phyloP scores from a whole-genome alignment of 305 asterid species.

The Solanum chacoense region DNA sequence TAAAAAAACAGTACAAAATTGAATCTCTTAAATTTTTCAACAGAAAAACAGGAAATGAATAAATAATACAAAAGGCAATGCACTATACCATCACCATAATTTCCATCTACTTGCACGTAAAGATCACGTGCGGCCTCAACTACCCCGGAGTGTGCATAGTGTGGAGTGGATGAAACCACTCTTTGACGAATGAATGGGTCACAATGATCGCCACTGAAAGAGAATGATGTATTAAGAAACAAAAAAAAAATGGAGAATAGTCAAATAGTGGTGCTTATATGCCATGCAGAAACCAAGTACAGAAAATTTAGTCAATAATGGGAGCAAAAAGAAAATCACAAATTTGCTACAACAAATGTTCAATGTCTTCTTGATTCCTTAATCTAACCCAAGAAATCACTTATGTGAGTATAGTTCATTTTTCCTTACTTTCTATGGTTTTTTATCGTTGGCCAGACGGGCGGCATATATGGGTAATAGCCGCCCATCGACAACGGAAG shows the following conservation, averaged over 20 bases:
- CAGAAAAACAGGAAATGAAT: neutral
- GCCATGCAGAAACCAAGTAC: neutral
- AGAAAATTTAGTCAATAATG: neutral
- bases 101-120: slow-evolving; percentile 15
- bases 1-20: neutral
- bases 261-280: neutral
- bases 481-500: neutral
- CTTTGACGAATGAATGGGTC: neutral
- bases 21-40: neutral
- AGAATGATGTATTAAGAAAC: neutral
- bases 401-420: neutral
- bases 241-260: neutral
- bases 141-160: slow-evolving; percentile 22
- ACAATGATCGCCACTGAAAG: neutral
- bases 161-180: slow-evolving; percentile 8
- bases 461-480: neutral
- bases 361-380: neutral
- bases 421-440: neutral
- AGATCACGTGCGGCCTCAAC: slow-evolving; percentile 24
- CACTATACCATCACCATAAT: slow-evolving; percentile 7
- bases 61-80: neutral
- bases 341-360: neutral
- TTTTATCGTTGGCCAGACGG: neutral
- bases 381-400: neutral
- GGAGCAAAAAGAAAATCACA: neutral